A percentile compares a stretch with the other conserved stretches of the same genome.
Conservation (phyloP, 345 rosid genomes). For the Aegle marmelos region DNA sequence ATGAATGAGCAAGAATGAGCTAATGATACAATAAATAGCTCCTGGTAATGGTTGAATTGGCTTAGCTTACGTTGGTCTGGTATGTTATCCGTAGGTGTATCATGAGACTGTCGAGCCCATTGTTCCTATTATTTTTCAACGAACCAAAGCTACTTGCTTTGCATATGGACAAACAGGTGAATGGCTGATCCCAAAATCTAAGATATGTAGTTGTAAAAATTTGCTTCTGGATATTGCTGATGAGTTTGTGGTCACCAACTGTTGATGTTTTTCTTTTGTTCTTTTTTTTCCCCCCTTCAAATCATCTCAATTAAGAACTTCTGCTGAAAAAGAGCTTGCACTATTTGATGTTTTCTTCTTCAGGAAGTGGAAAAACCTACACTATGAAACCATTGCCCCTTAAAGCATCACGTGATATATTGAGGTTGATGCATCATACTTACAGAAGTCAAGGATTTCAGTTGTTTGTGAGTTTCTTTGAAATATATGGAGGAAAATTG, state of each 20-base stretch:
- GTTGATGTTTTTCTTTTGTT: background rate
- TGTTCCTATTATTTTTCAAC: slow-evolving; percentile 90
- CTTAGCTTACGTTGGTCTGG: slow-evolving; percentile 7
- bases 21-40: background rate
- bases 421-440: slow-evolving; percentile 96
- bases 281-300: background rate
- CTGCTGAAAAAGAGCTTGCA: background rate
- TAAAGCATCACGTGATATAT: slow-evolving; percentile 87
- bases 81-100: slow-evolving; percentile 57
- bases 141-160: slow-evolving; percentile 96
- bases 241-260: background rate
- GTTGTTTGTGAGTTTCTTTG: slow-evolving; percentile 89
- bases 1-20: background rate
- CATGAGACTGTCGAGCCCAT: slow-evolving; percentile 93
- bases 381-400: slow-evolving; percentile 97
- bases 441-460: slow-evolving; percentile 94
- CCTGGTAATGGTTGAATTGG: background rate
- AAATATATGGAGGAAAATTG: slow-evolving; percentile 94
- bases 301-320: background rate
- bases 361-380: slow-evolving; percentile 98
- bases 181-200: slow-evolving; percentile 5
- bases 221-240: background rate
- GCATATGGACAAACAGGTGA: slow-evolving; percentile 98
- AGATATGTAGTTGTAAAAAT: background rate
- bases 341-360: slow-evolving; percentile 9